Evolutionary conservation across 2,329 filamentous ascomycete genomes (phyloP).

Genomic region (Kalmusia sp.): DNA sequence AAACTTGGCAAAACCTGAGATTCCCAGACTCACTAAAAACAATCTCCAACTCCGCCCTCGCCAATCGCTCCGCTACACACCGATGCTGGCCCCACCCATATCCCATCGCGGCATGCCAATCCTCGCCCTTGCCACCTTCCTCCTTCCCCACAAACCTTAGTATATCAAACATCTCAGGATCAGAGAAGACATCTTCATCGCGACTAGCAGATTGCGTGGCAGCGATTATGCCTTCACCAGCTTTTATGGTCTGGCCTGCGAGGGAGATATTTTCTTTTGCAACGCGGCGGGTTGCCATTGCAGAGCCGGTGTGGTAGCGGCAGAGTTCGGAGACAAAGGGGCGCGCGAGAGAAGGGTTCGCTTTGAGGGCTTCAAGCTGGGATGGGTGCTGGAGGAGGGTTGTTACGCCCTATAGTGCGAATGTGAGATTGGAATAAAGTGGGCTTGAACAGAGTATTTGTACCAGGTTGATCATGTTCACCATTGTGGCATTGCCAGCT

Average conservation of each 20-base stretch:
- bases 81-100: slow-evolving; percentile 57
- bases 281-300: slow-evolving; percentile 56
- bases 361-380: slow-evolving; percentile 52
- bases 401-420: slow-evolving; percentile 48
- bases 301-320: slow-evolving; percentile 57
- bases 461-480: slow-evolving; percentile 59
- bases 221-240: slow-evolving; percentile 56
- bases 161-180: slow-evolving; percentile 51
- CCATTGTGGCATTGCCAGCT: slow-evolving; percentile 61
- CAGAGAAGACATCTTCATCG: slow-evolving; percentile 49
- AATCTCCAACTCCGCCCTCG: slow-evolving; percentile 52
- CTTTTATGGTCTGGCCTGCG: slow-evolving; percentile 52
- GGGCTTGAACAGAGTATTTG: neutral
- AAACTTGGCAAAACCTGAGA: no score
- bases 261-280: slow-evolving; percentile 57
- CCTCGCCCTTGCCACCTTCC: slow-evolving; percentile 20
- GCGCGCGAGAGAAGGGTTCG: slow-evolving; percentile 46
- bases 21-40: slow-evolving; percentile 51
- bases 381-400: slow-evolving; percentile 54
- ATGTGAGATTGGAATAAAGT: no score
- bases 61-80: slow-evolving; percentile 56
- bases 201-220: slow-evolving; percentile 58
- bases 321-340: slow-evolving; percentile 59
- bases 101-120: slow-evolving; percentile 47
- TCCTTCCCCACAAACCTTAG: slow-evolving; percentile 21